phyloP scores from a whole-genome alignment of 768 basidiomycete species.

The Leccinum variicolor region DNA sequence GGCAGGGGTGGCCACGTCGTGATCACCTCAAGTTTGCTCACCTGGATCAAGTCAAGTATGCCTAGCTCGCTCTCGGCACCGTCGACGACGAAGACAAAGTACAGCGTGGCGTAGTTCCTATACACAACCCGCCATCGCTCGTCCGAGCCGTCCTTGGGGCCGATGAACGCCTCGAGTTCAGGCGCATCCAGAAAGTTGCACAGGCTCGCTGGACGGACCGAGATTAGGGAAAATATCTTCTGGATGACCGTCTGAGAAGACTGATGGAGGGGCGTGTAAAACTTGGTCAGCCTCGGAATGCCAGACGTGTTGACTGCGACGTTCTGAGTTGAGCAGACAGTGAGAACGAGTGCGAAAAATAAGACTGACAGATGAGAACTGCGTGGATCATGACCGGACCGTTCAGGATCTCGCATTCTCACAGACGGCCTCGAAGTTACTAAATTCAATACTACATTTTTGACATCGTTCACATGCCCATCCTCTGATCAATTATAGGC shows the following conservation, averaged over 20 bases:
- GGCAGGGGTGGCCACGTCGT: not conserved
- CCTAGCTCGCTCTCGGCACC: constrained; percentile 96
- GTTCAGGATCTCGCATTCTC: not conserved
- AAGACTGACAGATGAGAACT: constrained; percentile 72
- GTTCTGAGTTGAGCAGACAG: constrained; percentile 18
- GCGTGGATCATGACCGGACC: constrained; percentile 70
- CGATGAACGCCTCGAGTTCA: constrained; percentile 74
- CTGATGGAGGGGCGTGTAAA: constrained; percentile 75
- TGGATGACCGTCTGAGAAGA: constrained; percentile 66
- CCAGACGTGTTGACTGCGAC: constrained; percentile 91
- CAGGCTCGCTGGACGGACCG: constrained; percentile 71
- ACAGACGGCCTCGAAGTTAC: not conserved
- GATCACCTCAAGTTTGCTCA: constrained; percentile 31
- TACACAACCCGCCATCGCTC: constrained; percentile 88
- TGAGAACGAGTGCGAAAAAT: constrained; percentile 15
- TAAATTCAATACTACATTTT: not conserved
- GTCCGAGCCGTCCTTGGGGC: constrained; percentile 44
- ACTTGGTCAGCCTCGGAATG: constrained; percentile 79
- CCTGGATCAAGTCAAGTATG: constrained; percentile 94
- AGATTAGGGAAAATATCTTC: constrained; percentile 88
- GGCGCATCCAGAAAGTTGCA: constrained; percentile 98
- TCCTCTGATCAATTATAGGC: not conserved
- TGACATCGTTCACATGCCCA: not conserved
- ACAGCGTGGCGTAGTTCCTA: constrained; percentile 92
- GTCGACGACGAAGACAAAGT: constrained; percentile 97